Conservation (phyloP, 805 yeast genomes). For the Komagataella pseudopastoris region DNA sequence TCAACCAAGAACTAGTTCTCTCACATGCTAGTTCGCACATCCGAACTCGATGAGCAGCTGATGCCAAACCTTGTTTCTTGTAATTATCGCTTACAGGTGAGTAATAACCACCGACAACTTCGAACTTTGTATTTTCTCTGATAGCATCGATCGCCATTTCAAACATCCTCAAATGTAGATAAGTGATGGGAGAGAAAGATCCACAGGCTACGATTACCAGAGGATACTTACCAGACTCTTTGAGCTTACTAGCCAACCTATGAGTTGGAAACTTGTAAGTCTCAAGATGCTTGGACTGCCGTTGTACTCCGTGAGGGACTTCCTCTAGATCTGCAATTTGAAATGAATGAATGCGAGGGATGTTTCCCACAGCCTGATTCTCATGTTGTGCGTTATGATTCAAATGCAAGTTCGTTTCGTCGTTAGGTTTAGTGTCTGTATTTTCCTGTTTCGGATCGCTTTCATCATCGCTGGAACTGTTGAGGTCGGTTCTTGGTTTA, state of each 20-base stretch:
- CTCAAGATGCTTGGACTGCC: constrained; percentile 67
- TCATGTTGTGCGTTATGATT: neutral
- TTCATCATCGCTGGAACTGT: neutral
- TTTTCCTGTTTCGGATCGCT: neutral
- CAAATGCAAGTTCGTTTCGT: neutral
- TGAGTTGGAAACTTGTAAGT: constrained; percentile 81
- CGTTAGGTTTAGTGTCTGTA: neutral
- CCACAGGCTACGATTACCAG: constrained; percentile 96
- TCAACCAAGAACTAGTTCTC: constrained; percentile 90
- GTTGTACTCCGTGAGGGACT: constrained; percentile 84
- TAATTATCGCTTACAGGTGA: constrained; percentile 92
- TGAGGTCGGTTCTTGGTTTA: neutral
- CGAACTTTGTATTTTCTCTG: constrained; percentile 83
- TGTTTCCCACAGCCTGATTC: constrained; percentile 9
- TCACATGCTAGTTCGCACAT: constrained; percentile 99
- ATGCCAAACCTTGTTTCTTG: constrained; percentile 85
- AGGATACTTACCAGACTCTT: constrained; percentile 72
- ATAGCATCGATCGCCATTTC: constrained; percentile 97
- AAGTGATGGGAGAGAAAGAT: constrained; percentile 90
- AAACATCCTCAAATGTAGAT: constrained; percentile 90
- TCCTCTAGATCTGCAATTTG: constrained; percentile 93
- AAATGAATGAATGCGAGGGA: constrained; percentile 31
- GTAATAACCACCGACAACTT: constrained; percentile 92
- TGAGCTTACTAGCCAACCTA: constrained; percentile 54
- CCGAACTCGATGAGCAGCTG: constrained; percentile 79